A percentile compares a stretch with the other conserved stretches of the same genome.
Evolutionary conservation across 2,329 filamentous ascomycete genomes (phyloP).

Genomic region (Proliferodiscus dingleyae): DNA sequence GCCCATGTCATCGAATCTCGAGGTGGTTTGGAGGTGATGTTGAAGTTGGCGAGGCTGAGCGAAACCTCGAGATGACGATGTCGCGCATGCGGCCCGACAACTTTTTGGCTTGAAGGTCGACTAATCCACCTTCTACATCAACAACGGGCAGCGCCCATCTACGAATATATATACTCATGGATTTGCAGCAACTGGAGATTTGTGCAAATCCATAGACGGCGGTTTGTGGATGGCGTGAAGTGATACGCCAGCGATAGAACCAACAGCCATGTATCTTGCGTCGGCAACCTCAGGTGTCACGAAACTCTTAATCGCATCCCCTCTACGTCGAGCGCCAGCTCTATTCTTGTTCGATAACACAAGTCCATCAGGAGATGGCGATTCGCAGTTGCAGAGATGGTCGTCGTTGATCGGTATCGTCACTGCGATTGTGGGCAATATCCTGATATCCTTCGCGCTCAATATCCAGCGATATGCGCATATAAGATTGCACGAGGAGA

Average conservation of each 20-base stretch:
- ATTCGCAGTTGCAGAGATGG: slow-evolving; percentile 62
- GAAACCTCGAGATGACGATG: neutral
- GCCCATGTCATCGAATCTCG: slow-evolving; percentile 41
- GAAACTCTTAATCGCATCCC: slow-evolving; percentile 8
- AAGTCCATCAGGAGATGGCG: slow-evolving; percentile 27
- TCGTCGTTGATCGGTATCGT: slow-evolving; percentile 92
- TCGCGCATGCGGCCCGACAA: neutral
- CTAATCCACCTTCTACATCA: neutral
- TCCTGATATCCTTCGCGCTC: slow-evolving; percentile 89
- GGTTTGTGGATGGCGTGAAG: slow-evolving; percentile 14
- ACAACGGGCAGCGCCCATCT: too few species aligned
- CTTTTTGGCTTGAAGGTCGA: neutral
- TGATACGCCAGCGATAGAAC: slow-evolving; percentile 17
- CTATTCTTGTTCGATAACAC: slow-evolving; percentile 1
- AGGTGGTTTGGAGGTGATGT: slow-evolving; percentile 6
- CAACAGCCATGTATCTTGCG: slow-evolving; percentile 27
- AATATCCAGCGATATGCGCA: slow-evolving; percentile 97
- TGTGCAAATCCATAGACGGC: slow-evolving; percentile 2
- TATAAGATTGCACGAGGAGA: slow-evolving; percentile 72
- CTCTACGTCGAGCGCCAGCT: slow-evolving; percentile 1
- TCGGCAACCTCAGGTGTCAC: slow-evolving; percentile 15
- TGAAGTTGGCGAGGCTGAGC: neutral
- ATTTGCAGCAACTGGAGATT: slow-evolving; percentile 1
- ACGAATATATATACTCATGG: slow-evolving; percentile 4
- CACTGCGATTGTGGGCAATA: slow-evolving; percentile 86